phyloP scores from a whole-genome alignment of 1,284 basidiomycete genomes.

The Coniophora puteana region DNA sequence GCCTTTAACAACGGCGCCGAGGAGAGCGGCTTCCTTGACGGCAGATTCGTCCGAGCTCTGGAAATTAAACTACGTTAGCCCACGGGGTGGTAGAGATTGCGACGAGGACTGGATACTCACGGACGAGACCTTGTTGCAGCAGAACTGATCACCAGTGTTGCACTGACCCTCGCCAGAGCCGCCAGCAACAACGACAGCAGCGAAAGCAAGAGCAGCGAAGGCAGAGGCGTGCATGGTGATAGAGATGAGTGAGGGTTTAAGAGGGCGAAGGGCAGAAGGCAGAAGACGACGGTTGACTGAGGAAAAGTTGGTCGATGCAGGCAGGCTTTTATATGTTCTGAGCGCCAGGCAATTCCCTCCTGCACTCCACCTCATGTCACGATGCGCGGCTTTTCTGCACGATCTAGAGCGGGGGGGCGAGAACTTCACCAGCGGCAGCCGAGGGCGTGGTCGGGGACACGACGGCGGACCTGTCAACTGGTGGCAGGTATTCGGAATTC shows the following conservation, averaged over 20 bases:
- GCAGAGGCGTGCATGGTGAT: conserved; percentile 19
- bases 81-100: not conserved
- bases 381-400: too few relatives aligned
- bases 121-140: conserved; percentile 10
- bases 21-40: not conserved
- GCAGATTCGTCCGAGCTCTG: not conserved
- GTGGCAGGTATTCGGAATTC: too few relatives aligned
- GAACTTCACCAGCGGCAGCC: too few relatives aligned
- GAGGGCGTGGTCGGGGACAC: too few relatives aligned
- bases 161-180: conserved; percentile 8
- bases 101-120: not conserved
- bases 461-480: too few relatives aligned
- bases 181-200: conserved; percentile 13
- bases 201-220: conserved; percentile 17
- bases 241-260: not conserved
- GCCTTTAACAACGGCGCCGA: not conserved
- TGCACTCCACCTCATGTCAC: too few relatives aligned
- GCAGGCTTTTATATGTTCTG: too few relatives aligned
- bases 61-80: not conserved
- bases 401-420: too few relatives aligned
- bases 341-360: too few relatives aligned
- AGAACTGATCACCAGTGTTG: conserved; percentile 9
- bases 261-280: conserved; percentile 11
- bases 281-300: too few relatives aligned
- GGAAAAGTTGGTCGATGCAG: too few relatives aligned